Conservation (phyloP, 2,329 filamentous ascomycete genomes). For the Sarocladium oryzae region DNA sequence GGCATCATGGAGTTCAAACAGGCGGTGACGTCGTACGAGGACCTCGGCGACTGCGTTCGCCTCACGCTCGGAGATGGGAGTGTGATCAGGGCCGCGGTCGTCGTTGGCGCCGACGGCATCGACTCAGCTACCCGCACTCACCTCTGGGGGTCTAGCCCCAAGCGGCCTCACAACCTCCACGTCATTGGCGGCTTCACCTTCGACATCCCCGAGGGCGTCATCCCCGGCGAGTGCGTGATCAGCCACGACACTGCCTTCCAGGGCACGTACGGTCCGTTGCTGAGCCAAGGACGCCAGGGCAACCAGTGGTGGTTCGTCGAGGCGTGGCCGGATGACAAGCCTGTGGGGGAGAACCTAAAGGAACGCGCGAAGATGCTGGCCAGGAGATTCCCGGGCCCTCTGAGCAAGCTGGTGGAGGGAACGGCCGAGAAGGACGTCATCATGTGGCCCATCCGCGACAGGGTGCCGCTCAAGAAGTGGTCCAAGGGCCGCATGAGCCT, state of each 20-base stretch:
- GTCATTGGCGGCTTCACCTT: conserved; percentile 3
- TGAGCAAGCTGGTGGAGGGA: not conserved
- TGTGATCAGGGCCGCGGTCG: not conserved
- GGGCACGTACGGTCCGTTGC: not conserved
- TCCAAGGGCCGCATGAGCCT: conserved; percentile 14
- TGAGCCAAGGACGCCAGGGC: not conserved
- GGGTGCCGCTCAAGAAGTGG: conserved; percentile 14
- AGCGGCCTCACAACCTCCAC: not conserved
- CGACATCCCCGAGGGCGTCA: not conserved
- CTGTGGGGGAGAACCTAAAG: not conserved
- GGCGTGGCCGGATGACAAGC: not conserved
- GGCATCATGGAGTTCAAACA: not conserved
- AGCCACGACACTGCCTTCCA: not conserved
- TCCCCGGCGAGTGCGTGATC: conserved; percentile 1
- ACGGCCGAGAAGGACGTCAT: not conserved
- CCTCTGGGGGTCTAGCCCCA: not conserved
- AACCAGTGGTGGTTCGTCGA: conserved; percentile 4
- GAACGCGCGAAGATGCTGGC: not conserved
- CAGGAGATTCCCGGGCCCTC: not conserved
- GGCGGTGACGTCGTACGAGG: not conserved
- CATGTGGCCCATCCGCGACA: conserved; percentile 13
- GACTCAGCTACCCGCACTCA: not conserved
- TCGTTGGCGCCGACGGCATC: conserved; percentile 1
- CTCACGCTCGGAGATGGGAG: not conserved
- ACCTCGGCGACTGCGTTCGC: not conserved